phyloP scores from a whole-genome alignment of 2,329 filamentous ascomycete species.

The Orbilia quercus region DNA sequence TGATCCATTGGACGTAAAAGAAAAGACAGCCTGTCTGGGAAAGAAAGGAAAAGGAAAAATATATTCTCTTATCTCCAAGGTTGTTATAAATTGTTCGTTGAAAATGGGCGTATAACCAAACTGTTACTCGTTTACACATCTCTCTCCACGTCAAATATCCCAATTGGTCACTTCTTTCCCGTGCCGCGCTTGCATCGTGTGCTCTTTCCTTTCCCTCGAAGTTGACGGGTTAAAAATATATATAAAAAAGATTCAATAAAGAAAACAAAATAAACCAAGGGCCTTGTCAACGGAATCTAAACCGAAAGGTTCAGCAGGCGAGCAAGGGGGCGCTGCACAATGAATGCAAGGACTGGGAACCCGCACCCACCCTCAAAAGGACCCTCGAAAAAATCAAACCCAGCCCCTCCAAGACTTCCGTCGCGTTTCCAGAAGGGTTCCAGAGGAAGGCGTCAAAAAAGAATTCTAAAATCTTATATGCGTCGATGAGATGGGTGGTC shows the following conservation, averaged over 20 bases:
- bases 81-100: constrained; percentile 23
- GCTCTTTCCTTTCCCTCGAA: constrained; percentile 21
- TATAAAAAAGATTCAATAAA: constrained; percentile 2
- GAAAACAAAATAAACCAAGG: constrained; percentile 17
- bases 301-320: constrained; percentile 31
- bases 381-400: background rate
- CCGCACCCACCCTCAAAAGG: constrained; percentile 41
- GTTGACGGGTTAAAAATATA: too few relatives aligned
- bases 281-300: constrained; percentile 50
- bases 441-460: constrained; percentile 18
- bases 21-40: constrained; percentile 3
- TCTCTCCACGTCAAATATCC: constrained; percentile 53
- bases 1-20: constrained; percentile 20
- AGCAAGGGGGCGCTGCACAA: constrained; percentile 61
- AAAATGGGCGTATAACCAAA: constrained; percentile 18
- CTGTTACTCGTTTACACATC: constrained; percentile 31
- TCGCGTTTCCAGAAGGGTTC: constrained; percentile 54
- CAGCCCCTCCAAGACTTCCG: constrained; percentile 30
- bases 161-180: constrained; percentile 55
- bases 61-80: constrained; percentile 25
- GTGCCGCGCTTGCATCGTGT: constrained; percentile 56
- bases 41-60: background rate
- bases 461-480: constrained; percentile 51
- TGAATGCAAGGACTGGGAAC: constrained; percentile 63
- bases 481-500: constrained; percentile 26